Evolutionary conservation across 768 basidiomycete species (phyloP), one percentile per base, ranked within the genome.

Genomic region (Tremella fuciformis): DNA sequence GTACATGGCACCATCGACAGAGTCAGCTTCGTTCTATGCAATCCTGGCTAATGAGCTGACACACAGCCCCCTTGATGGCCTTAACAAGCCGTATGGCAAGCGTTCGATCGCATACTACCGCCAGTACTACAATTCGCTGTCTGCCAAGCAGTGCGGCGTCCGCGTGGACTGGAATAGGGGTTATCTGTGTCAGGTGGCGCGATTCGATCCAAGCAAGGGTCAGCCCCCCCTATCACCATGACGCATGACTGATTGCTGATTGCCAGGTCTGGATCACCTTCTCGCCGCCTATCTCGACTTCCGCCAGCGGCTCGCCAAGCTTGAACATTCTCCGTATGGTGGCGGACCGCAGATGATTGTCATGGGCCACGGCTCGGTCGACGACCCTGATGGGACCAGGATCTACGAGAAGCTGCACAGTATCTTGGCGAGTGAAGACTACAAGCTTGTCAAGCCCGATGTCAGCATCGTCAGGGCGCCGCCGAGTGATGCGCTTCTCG

Each of bases 171-270:
- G 77, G 77, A 53, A 63, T 1, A 86, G 91, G 51, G 56, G 91
- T 9, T 96, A 96, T 78, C 77, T 96, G 65, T 82, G 91, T 26
- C 93, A 97, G 75, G 80, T 97, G 59, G 92, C 92, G n/a, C 86
- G 91, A 25, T 97, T 96, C 78, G 92, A 96, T 76, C 92, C 91
- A 53, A 81, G 87, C 19, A 83, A 84, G 83, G 90, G 91, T 78
- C 87, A 87, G 63, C 86, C 25, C 21, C 9, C 22, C 16, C 29
- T 3, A 8, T 21, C 9, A 8, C 22, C 13, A n/a, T 1, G 51
- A 37, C 49, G 49, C 15, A 8, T 15, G 8, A 38, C 52, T 53
- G 34, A 41, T 13, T 42, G 39, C n/a, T 46, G 42, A 46, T 46
- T 18, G 4, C 16, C n/a, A 73, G 76, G 77, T 40, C 74, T 76